phyloP scores from a whole-genome alignment of 164 flowering plant genomes.

The Aristolochia californica region DNA sequence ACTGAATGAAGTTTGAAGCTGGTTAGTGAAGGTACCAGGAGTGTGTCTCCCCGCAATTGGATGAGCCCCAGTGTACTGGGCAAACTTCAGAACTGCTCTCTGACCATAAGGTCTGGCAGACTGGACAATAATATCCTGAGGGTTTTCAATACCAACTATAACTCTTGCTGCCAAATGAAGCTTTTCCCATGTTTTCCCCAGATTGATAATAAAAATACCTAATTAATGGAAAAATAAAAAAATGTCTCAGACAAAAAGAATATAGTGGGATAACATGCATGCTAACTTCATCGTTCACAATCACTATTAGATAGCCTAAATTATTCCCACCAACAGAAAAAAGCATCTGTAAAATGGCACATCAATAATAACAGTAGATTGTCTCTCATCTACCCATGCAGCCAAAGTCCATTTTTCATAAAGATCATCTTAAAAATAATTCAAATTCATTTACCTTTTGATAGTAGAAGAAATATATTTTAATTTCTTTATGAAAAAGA shows the following conservation, averaged over 20 bases:
- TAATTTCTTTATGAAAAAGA: too few species aligned
- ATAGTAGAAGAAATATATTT: too few species aligned
- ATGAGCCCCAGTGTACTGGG: conserved; percentile 65
- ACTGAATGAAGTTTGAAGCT: conserved; percentile 68
- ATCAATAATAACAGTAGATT: too few species aligned
- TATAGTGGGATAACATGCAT: too few species aligned
- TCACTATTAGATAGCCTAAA: too few species aligned
- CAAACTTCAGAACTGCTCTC: conserved; percentile 79
- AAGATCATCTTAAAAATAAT: too few species aligned
- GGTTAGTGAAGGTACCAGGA: conserved; percentile 87
- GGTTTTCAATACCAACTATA: conserved; percentile 79
- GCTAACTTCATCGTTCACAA: too few species aligned
- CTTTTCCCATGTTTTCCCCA: conserved; percentile 87
- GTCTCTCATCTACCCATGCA: too few species aligned
- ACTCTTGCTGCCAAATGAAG: conserved; percentile 76
- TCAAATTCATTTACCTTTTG: too few species aligned
- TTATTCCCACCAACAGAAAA: too few species aligned
- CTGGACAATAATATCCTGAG: conserved; percentile 82
- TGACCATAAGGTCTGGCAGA: conserved; percentile 95
- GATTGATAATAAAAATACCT: conserved; percentile 76
- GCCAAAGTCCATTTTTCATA: too few species aligned
- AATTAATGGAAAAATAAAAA: neutral
- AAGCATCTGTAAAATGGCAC: too few species aligned
- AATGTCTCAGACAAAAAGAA: neutral
- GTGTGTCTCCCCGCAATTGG: conserved; percentile 89